Evolutionary conservation across 352 stramenopile species (phyloP), one percentile per base, ranked within the genome.

Genomic region (Pythium sp.): DNA sequence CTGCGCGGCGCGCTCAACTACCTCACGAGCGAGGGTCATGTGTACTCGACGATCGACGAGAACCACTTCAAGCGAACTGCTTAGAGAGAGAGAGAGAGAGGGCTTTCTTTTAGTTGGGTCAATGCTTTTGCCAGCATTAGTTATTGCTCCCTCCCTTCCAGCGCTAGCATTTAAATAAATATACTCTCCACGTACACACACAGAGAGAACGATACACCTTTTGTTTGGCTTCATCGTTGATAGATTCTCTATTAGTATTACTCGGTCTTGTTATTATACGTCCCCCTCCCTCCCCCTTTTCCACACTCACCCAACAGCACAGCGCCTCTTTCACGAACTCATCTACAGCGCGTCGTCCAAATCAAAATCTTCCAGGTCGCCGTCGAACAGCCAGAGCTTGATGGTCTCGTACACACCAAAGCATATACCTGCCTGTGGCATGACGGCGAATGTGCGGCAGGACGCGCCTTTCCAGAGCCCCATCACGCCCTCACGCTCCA

Each of bases 31-130:
- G 91, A 97, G 69, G 89, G 91, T 46, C 86, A 95, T 65, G 86
- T 97, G 60, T 97, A 97, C 81, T 95, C 88, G 62, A 97, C 91
- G 26, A 95, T 97, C 72, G 91, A 97, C 70, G 89, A 97, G 69
- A 86, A 96, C 73, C 90, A 97, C 75, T 95, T 94, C 72, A 94
- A 92, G 74, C 82, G 89, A 38, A 97, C 91, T 34, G 78, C 84
- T 18, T 94, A 94, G 65, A 54, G 30, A 32, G 57, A 28, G 24
- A 94, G 65, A 54, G 30, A 32, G 57, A 28, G 36, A 2, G 9
- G 11, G 28, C 3, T 32, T 24, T 22, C 47, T 12, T 11, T 54
- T 28, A 11, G 47, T 54, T 8, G 9, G 28, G 56, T 46, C 22
- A n/a, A 51, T 28, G 34, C n/a, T 26, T 28, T 11, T 28, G 20